Base-by-base conservation (phyloP, 768 basidiomycete species). In the Suillus occidentalis region DNA sequence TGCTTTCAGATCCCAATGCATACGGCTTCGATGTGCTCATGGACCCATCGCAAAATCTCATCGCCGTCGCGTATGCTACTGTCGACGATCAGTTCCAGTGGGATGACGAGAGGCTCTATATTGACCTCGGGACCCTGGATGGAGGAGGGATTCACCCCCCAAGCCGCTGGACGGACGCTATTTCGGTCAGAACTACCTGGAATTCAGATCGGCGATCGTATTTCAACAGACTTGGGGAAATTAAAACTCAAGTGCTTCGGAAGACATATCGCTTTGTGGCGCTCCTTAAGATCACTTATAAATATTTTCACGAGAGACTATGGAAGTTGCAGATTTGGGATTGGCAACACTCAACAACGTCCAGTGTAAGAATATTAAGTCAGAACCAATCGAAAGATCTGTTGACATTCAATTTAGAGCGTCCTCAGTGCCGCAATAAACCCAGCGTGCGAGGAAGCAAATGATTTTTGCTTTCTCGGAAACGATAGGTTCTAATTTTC, bases 321-420 rank as follows among this genome's bases (percentile, higher is more conserved):
- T 55, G 52, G 52, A 31, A 7, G 20, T 55, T 55, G 31, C 52
- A 55, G 52, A 55, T 55, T 34, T 55, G 52, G 52, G 52, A 55
- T 18, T 55, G 52, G 52, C 52, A 55, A 20, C 52, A 34, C 20
- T 55, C 52, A 34, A 18, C 31, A 34, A 55, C 18, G 1, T 55
- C 52, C 31, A 34, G 18, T 12, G 28, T 53, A 20, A 34, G 52
- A 43, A 20, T 31, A 10, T 34, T 55, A 10, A 31, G 20, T 55
- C 53, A 6, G 31, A 34, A 55, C 6, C 12, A 34, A 10, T 55
- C 20, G 53, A 20, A 55, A 34, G 31, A 34, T 31, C 9, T 55
- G 53, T 55, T 55, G 53, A 55, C 31, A 34, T 20, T 55, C 16
- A 10, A 34, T 55, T 55, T 34, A 55, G 53, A 34, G 53, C 31